These are phyloP conservation scores for Yamadazyma kitorensis DNA, from an alignment of 805 yeast genomes.

Conservation along the genomic window DNA sequence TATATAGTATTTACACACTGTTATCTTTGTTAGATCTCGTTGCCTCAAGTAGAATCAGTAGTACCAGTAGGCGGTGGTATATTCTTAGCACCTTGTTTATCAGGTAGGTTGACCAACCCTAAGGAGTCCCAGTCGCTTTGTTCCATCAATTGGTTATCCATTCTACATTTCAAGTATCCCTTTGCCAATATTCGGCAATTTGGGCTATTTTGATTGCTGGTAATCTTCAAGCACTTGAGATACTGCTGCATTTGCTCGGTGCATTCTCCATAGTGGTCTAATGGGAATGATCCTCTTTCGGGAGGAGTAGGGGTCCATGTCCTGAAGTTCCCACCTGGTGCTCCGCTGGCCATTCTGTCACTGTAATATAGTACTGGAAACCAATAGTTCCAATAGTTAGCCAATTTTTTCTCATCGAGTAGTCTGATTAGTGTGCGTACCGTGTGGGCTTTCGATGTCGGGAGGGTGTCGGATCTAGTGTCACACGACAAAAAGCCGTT, in stretches of 20 bases:
- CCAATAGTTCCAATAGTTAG: too few species aligned
- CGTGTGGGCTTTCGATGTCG: too few species aligned
- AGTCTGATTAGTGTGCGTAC: too few species aligned
- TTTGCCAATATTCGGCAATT: conserved; percentile 86
- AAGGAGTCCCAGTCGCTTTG: conserved; percentile 42
- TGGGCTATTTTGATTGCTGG: conserved; percentile 83
- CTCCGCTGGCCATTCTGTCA: conserved; percentile 39
- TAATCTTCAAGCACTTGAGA: conserved; percentile 72
- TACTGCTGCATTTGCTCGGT: conserved; percentile 70
- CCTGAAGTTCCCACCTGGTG: conserved; percentile 34
- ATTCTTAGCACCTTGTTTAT: conserved; percentile 9
- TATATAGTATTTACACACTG: too few species aligned
- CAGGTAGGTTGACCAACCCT: conserved; percentile 42
- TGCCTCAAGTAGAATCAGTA: neutral
- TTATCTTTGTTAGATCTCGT: too few species aligned
- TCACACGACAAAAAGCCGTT: too few species aligned
- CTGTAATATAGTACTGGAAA: too few species aligned
- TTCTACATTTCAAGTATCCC: conserved; percentile 77
- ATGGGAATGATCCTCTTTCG: conserved; percentile 92
- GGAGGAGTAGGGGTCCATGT: conserved; percentile 84
- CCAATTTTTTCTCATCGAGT: too few species aligned
- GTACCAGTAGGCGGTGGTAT: neutral
- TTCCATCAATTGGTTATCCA: conserved; percentile 63
- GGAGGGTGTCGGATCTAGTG: too few species aligned
- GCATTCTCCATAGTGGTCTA: conserved; percentile 88